Percentiles rank a stretch among this genome's conserved stretches.
These are phyloP conservation scores for Heritiera fomes DNA, from an alignment of 345 rosid genomes.

Conservation along the genomic window DNA sequence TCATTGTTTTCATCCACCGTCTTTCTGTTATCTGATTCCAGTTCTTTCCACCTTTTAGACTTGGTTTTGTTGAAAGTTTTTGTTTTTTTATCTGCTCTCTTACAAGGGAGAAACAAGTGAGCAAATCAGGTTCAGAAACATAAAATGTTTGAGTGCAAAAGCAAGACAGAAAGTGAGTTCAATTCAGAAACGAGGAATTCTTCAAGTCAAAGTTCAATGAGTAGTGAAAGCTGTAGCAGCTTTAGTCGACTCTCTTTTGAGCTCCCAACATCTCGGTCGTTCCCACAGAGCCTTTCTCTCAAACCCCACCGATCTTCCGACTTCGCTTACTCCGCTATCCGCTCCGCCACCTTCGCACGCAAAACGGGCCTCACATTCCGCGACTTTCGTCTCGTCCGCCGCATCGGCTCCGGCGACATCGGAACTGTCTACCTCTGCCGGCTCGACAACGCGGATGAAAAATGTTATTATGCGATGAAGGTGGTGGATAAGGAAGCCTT, in stretches of 20 bases:
- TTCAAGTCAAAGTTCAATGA: constrained; percentile 57
- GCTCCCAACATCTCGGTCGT: constrained; percentile 35
- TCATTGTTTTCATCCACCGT: background rate
- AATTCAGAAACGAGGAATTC: constrained; percentile 51
- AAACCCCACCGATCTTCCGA: constrained; percentile 89
- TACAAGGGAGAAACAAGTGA: constrained; percentile 9
- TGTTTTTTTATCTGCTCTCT: background rate
- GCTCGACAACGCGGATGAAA: constrained; percentile 35
- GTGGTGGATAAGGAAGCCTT: constrained; percentile 79
- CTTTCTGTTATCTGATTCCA: constrained; percentile 5
- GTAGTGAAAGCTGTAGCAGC: constrained; percentile 67
- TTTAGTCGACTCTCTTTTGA: constrained; percentile 85
- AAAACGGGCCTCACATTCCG: constrained; percentile 54
- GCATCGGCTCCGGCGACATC: constrained; percentile 85
- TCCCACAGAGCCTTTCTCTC: constrained; percentile 47
- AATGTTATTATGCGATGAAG: constrained; percentile 76
- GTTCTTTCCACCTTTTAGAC: background rate
- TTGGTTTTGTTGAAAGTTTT: background rate
- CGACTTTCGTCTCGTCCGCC: constrained; percentile 71
- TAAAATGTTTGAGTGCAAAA: constrained; percentile 41
- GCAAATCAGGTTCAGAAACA: constrained; percentile 8
- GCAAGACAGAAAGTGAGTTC: constrained; percentile 44
- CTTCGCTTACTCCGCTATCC: constrained; percentile 75
- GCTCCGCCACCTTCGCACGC: constrained; percentile 43
- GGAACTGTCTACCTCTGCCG: constrained; percentile 89